Percentiles rank a stretch among this genome's conserved stretches.
phyloP scores from a whole-genome alignment of 805 yeast species.

The Candida incommunis region DNA sequence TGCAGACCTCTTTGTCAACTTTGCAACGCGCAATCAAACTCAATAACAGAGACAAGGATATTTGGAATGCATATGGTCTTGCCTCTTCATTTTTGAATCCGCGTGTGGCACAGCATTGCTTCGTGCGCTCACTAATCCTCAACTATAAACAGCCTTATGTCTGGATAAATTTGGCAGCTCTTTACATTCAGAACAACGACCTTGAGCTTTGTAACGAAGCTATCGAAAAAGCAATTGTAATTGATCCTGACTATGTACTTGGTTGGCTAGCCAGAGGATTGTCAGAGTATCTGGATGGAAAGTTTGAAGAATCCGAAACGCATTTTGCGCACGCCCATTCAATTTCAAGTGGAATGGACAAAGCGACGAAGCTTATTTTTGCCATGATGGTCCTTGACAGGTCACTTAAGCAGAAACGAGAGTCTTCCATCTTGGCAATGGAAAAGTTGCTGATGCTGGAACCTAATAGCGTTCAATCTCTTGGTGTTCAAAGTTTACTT shows the following conservation, averaged over 20 bases:
- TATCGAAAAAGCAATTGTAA: slow-evolving; percentile 57
- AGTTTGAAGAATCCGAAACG: slow-evolving; percentile 32
- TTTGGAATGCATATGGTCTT: slow-evolving; percentile 77
- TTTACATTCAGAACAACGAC: slow-evolving; percentile 60
- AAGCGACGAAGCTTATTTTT: slow-evolving; percentile 56
- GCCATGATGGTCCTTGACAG: slow-evolving; percentile 42
- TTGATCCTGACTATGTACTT: slow-evolving; percentile 59
- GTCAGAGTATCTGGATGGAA: slow-evolving; percentile 20
- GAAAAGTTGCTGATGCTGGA: slow-evolving; percentile 38
- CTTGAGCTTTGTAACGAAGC: slow-evolving; percentile 58
- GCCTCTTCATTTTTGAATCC: slow-evolving; percentile 53
- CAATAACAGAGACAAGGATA: slow-evolving; percentile 54
- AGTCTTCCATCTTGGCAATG: slow-evolving; percentile 25
- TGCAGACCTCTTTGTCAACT: slow-evolving; percentile 39
- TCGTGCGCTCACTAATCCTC: slow-evolving; percentile 62
- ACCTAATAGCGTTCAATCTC: slow-evolving; percentile 17
- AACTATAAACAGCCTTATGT: slow-evolving; percentile 51
- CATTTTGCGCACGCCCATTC: slow-evolving; percentile 61
- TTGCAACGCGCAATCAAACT: slow-evolving; percentile 56
- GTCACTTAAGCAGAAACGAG: slow-evolving; percentile 14
- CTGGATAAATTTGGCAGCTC: slow-evolving; percentile 74
- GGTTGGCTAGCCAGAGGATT: slow-evolving; percentile 88
- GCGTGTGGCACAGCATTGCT: slow-evolving; percentile 80
- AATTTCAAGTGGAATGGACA: slow-evolving; percentile 59
- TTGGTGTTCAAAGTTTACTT: slow-evolving; percentile 17